Percentiles rank a stretch among this genome's conserved stretches.
phyloP scores from a whole-genome alignment of 306 rosid genomes.

The Crataegus laevigata region DNA sequence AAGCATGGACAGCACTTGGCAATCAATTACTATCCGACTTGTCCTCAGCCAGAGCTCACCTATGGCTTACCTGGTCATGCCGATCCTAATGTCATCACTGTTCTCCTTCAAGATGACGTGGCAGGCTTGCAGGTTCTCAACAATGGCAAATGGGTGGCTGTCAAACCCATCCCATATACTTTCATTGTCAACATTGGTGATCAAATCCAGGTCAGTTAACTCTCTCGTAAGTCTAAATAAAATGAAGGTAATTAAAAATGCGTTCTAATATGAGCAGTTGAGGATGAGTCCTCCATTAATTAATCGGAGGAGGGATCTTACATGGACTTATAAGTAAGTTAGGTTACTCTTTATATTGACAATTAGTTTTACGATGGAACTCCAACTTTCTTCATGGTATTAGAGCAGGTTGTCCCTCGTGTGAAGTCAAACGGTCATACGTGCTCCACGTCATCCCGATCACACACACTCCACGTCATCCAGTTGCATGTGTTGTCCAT shows the following conservation, averaged over 20 bases:
- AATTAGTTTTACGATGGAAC: too few species aligned
- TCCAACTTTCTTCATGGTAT: too few species aligned
- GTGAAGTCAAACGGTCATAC: too few species aligned
- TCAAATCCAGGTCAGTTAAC: constrained; percentile 17
- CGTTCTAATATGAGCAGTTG: too few species aligned
- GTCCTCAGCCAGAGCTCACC: constrained; percentile 25
- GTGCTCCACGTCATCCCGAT: too few species aligned
- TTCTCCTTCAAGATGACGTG: constrained; percentile 29
- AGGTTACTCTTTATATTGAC: accelerated
- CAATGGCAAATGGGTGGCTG: constrained; percentile 18
- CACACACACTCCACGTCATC: too few species aligned
- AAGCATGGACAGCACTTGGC: constrained; percentile 32
- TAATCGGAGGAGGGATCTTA: accelerated
- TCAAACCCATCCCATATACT: constrained; percentile 19
- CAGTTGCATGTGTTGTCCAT: too few species aligned
- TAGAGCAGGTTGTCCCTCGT: too few species aligned
- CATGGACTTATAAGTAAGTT: too few species aligned
- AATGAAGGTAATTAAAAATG: too few species aligned
- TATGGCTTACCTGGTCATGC: constrained; percentile 19
- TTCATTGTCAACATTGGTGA: constrained; percentile 21
- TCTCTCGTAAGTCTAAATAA: neutral
- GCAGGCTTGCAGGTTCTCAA: constrained; percentile 21
- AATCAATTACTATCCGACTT: constrained; percentile 21
- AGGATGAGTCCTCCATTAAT: too few species aligned
- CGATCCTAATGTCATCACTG: constrained; percentile 22